Evolutionary conservation across 2,329 filamentous ascomycete genomes (phyloP).

Genomic region (Arthroderma sp.): DNA sequence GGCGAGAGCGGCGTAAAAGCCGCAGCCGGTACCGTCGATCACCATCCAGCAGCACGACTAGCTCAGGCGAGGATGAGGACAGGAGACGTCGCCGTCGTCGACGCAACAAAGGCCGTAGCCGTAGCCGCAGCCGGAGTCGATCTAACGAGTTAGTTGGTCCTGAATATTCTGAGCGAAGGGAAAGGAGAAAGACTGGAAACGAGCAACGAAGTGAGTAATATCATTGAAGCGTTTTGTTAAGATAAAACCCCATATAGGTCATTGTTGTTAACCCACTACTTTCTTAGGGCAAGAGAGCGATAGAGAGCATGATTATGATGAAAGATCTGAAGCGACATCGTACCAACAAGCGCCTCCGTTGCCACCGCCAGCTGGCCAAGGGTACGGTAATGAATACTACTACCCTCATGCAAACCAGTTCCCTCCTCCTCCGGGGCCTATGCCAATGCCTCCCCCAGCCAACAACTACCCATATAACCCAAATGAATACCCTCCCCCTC

Average conservation of each 20-base stretch:
- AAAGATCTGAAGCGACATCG: conserved; percentile 27
- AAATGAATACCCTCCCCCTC: conserved; percentile 30
- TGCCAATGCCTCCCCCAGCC: conserved; percentile 10
- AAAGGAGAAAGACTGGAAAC: too few relatives aligned
- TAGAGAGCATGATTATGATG: conserved; percentile 27
- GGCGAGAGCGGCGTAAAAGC: conserved; percentile 33
- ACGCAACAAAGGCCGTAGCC: conserved; percentile 18
- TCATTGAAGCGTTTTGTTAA: not conserved
- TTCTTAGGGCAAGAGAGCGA: conserved; percentile 15
- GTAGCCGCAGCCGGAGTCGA: conserved; percentile 24
- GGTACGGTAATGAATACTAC: conserved; percentile 19
- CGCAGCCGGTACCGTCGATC: conserved; percentile 33
- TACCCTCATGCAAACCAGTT: conserved; percentile 30
- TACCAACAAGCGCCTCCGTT: conserved; percentile 25
- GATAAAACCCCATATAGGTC: not conserved
- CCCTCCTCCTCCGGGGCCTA: conserved; percentile 29
- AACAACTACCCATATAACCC: conserved; percentile 21
- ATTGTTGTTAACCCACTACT: conserved; percentile 4
- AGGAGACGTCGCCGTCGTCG: conserved; percentile 19
- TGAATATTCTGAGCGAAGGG: conserved; percentile 43
- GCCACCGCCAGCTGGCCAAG: conserved; percentile 15
- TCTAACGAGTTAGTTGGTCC: conserved; percentile 40
- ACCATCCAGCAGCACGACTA: conserved; percentile 20
- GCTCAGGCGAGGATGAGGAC: conserved; percentile 25
- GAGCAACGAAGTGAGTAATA: conserved; percentile 1